Base-by-base conservation (phyloP, 1,139 yeast species). In the Nakaseomyces nivariensis region DNA sequence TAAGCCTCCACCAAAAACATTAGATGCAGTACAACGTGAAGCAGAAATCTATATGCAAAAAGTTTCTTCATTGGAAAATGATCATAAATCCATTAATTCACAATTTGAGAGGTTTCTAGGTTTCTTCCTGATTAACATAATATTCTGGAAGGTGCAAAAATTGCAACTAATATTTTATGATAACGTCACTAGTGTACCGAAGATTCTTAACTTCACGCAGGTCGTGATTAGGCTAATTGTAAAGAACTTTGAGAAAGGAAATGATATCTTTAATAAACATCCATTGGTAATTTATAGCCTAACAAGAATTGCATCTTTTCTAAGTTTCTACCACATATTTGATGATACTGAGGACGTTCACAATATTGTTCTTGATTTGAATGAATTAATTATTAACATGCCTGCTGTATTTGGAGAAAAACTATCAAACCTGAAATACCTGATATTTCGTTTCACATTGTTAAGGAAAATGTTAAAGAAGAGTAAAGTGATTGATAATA, bases 391-490 rank as follows among this genome's bases (percentile, higher is more conserved):
- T 22, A 44, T 51, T 13, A 53, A 49, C 8, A 41, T 58, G 22
- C 56, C 63, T 2, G 22, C 51, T 1, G 48, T 54, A 9, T 48
- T 56, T 6, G 56, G 54, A 11, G 50, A 55, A 7, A 52, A 52
- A 24, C 78, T 37, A 72, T 75, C 55, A 76, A 72, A 61, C 58
- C 53, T 27, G 81, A 82, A 59, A 56, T 72, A 51, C 32, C 17
- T 63, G 17, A 38, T 58, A 1, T 51, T 52, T 26, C 56, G 67
- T 38, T 51, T 64, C 13, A 52, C 55, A 22, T 29, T 41, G n/a
- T 17, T 41, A 8, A 27, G 25, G 11, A 41, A 29, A 13, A 22
- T 27, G 34, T 10, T 41, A 7, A 29, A 29, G 25, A 13, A 41
- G 7, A n/a, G 25, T 17, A 13, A n/a, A 5, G 44, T 41, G 5